Base-by-base conservation (phyloP, 768 basidiomycete genomes). In the Pleurotus djamor region DNA sequence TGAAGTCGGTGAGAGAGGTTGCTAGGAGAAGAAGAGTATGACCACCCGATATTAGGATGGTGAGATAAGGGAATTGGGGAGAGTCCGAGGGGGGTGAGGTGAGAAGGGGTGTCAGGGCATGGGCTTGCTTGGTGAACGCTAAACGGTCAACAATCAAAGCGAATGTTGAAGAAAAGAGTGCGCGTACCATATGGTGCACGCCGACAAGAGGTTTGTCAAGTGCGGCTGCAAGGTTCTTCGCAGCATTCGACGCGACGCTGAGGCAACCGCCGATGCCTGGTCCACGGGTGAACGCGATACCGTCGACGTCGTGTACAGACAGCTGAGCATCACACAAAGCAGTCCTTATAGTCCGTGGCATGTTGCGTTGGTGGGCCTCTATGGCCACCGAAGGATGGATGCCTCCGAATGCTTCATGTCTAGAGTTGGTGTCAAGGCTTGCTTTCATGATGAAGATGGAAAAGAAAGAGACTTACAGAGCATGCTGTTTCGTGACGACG, bases 101-200 rank as follows among this genome's bases (percentile, higher is more conserved):
- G 12, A 96, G 79, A 28, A 92, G 71, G 0, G 89, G 80, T 0
- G 92, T 96, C 0, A 96, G 76, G 0, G 96, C 92, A 67, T 97
- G 96, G 0, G 91, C 96, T 92, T 96, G 94, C 94, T 95, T 64
- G 44, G 52, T 34, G 37, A 38, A 55, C 12, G 38, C 60, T 44
- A 35, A 62, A 38, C 60, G 52, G 49, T 54, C 13, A 44, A 14
- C 41, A 36, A 41, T 44, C 17, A 51, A 8, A 37, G 59, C 44
- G 43, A 57, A n/a, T 52, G 36, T 17, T n/a, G 1, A 36, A 14
- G 34, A 3, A 13, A 6, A 9, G 17, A 36, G 1, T 34, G 33
- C 44, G 67, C 77, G 49, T 38, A 94, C 95, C 96, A 98, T 98
- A 67, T 98, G 96, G 72, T 98, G 93, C 5, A 97, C 92, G 3